phyloP scores from a whole-genome alignment of 2,329 filamentous ascomycete species.

The Apiospora hydei region DNA sequence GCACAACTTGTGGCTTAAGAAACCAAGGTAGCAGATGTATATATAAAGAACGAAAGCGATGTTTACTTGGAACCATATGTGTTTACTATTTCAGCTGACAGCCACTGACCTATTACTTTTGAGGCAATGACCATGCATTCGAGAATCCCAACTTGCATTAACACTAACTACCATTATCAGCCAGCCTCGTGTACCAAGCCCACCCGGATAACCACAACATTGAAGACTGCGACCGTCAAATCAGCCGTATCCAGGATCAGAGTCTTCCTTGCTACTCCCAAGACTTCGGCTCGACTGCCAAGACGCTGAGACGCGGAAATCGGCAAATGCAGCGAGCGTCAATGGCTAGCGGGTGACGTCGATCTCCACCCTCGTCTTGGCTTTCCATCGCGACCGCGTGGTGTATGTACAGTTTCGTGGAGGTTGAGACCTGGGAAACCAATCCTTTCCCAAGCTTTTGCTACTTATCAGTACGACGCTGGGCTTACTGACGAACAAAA shows the following conservation, averaged over 20 bases:
- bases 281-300: constrained; percentile 7
- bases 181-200: not conserved
- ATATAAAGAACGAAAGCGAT: not conserved
- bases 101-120: fast-evolving
- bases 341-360: constrained; percentile 17
- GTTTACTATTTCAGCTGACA: not conserved
- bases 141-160: not conserved
- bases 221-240: not conserved
- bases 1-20: not conserved
- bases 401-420: not conserved
- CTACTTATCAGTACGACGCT: not conserved
- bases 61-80: not conserved
- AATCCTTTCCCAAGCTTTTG: not conserved
- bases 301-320: constrained; percentile 6
- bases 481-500: not conserved
- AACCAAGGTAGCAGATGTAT: not conserved
- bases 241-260: constrained; percentile 1
- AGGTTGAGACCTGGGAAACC: constrained; percentile 1
- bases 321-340: constrained; percentile 11
- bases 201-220: not conserved
- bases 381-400: constrained; percentile 15
- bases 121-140: not conserved
- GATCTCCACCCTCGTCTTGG: constrained; percentile 20
- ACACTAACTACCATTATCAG: not conserved
- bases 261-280: constrained; percentile 9